Conservation (phyloP, 2,329 filamentous ascomycete species). For the Akanthomyces muscarius region DNA sequence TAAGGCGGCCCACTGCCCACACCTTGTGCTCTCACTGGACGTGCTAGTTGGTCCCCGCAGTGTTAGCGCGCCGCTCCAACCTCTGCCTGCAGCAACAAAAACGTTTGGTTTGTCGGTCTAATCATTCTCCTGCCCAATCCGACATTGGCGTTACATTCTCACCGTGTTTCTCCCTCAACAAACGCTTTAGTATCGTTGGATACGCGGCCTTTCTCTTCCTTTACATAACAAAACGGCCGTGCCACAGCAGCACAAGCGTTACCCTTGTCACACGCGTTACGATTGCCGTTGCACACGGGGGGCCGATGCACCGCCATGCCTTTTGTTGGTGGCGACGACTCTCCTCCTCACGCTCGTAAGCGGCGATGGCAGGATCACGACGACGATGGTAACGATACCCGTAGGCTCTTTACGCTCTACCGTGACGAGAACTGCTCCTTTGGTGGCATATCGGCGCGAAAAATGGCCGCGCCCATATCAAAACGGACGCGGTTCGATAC, state of each 20-base stretch:
- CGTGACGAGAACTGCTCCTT: neutral
- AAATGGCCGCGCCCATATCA: slow-evolving; percentile 8
- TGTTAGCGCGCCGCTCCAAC: slow-evolving; percentile 1
- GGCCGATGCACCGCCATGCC: slow-evolving; percentile 14
- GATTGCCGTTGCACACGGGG: neutral
- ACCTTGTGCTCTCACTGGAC: neutral
- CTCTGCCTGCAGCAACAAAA: neutral
- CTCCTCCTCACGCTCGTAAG: slow-evolving; percentile 16
- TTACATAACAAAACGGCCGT: neutral
- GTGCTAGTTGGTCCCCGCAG: neutral
- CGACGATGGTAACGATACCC: neutral
- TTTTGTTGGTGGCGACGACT: slow-evolving; percentile 13
- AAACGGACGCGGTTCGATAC: slow-evolving; percentile 8
- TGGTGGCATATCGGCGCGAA: slow-evolving; percentile 3
- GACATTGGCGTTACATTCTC: neutral
- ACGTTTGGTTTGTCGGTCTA: neutral
- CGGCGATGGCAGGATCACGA: slow-evolving; percentile 14
- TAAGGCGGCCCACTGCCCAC: neutral
- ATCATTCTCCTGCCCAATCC: slow-evolving; percentile 12
- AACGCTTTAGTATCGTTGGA: neutral
- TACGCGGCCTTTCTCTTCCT: neutral
- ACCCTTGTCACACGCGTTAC: neutral
- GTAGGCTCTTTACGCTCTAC: neutral
- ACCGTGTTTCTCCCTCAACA: neutral
- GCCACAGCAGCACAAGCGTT: neutral